Evolutionary conservation across 1,284 basidiomycete species (phyloP).

Genomic region (Puccinia brachypodii): DNA sequence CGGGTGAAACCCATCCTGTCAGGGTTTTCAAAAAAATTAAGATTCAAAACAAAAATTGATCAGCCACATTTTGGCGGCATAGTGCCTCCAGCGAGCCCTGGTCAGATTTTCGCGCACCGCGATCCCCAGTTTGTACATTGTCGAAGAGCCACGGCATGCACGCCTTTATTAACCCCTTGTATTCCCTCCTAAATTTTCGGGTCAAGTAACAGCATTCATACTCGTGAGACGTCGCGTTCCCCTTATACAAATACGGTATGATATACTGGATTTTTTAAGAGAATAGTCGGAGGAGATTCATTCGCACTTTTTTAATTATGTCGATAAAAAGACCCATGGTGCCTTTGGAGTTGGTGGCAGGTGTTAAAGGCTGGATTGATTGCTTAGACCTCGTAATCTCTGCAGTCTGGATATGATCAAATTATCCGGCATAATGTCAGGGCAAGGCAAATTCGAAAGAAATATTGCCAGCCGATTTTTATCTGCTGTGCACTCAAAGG

Average conservation of each 20-base stretch:
- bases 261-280: background rate
- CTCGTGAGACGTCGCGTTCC: background rate
- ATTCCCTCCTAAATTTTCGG: conserved; percentile 36
- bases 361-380: background rate
- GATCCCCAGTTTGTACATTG: conserved; percentile 49
- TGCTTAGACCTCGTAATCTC: conserved; percentile 45
- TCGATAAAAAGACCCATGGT: conserved; percentile 43
- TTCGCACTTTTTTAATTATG: conserved; percentile 27
- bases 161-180: conserved; percentile 44
- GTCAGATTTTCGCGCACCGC: background rate
- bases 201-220: background rate
- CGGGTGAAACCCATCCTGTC: conserved; percentile 34
- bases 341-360: conserved; percentile 6
- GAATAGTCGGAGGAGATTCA: background rate
- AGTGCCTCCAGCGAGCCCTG: background rate
- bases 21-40: background rate
- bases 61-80: background rate
- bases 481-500: background rate
- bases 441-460: background rate
- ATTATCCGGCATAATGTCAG: background rate
- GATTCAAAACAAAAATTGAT: background rate
- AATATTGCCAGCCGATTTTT: background rate
- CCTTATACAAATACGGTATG: no score
- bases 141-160: conserved; percentile 42
- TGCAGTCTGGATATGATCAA: conserved; percentile 25